Percentiles rank a stretch among this genome's conserved stretches.
phyloP scores from a whole-genome alignment of 75 land plant genomes.

The Larix kaempferi region DNA sequence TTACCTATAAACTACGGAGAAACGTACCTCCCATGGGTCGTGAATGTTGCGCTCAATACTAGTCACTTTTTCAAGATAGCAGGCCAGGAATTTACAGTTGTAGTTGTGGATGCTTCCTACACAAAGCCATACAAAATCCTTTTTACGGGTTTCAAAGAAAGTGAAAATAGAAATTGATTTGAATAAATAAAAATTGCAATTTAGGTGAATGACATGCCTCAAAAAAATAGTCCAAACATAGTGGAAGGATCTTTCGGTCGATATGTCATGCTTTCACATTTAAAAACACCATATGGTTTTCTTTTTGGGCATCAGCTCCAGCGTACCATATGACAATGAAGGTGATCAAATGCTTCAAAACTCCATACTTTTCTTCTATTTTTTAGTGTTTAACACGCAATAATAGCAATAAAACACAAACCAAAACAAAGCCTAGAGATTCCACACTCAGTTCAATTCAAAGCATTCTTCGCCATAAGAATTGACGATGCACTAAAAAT shows the following conservation, averaged over 20 bases:
- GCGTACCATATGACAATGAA: neutral
- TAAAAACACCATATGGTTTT: constrained; percentile 30
- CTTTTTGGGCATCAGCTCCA: neutral
- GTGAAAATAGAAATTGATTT: too few relatives aligned
- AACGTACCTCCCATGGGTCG: too few relatives aligned
- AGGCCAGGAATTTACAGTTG: too few relatives aligned
- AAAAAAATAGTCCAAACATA: constrained; percentile 86
- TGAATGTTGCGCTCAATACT: too few relatives aligned
- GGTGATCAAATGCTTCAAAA: neutral
- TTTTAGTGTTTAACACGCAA: neutral
- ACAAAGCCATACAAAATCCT: too few relatives aligned
- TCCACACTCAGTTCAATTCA: neutral
- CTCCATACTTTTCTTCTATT: neutral
- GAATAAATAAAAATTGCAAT: neutral
- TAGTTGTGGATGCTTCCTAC: too few relatives aligned
- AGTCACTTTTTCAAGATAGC: too few relatives aligned
- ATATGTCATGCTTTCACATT: constrained; percentile 43
- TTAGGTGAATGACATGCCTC: constrained; percentile 51
- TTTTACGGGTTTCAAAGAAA: too few relatives aligned
- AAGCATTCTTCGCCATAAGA: neutral
- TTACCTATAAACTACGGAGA: too few relatives aligned
- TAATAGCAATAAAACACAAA: neutral
- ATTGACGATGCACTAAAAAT: too few relatives aligned
- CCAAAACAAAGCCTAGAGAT: neutral
- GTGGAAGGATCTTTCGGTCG: constrained; percentile 53